Evolutionary conservation across 108 stramenopile genomes (phyloP).

Genomic region (Skeletonema grethae): DNA sequence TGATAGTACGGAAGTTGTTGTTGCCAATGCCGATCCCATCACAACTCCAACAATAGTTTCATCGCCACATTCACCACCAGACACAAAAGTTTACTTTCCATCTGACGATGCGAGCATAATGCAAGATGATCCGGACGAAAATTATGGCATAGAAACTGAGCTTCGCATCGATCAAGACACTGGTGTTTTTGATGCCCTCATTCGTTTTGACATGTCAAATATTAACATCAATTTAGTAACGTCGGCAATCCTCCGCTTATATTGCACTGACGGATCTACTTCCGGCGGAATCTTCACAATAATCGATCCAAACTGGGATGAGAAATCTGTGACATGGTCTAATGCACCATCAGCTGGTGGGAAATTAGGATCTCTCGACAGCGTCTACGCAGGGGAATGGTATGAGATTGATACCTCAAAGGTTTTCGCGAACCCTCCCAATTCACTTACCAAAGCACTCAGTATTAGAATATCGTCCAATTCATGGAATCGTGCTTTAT

Average conservation of each 20-base stretch:
- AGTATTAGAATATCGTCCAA: slow-evolving; percentile 18
- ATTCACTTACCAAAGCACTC: slow-evolving; percentile 13
- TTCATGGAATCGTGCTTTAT: slow-evolving; percentile 27
- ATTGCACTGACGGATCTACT: slow-evolving; percentile 22
- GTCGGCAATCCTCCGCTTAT: slow-evolving; percentile 18
- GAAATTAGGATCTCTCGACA: slow-evolving; percentile 17
- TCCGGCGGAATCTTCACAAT: slow-evolving; percentile 39
- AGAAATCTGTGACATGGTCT: slow-evolving; percentile 45
- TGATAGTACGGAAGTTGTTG: not conserved
- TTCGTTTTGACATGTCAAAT: slow-evolving; percentile 20
- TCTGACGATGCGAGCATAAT: slow-evolving; percentile 26
- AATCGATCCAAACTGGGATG: slow-evolving; percentile 30
- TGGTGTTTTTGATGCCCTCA: slow-evolving; percentile 16
- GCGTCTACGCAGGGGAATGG: slow-evolving; percentile 30
- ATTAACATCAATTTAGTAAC: slow-evolving; percentile 12
- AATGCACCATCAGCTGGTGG: slow-evolving; percentile 29
- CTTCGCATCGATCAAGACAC: slow-evolving; percentile 23
- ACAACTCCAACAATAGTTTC: not conserved
- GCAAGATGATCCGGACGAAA: slow-evolving; percentile 9
- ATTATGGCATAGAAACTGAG: slow-evolving; percentile 3
- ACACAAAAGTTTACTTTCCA: slow-evolving; percentile 4
- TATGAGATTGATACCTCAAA: slow-evolving; percentile 38
- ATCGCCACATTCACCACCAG: not conserved
- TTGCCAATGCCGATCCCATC: not conserved
- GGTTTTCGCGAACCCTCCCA: slow-evolving; percentile 1